phyloP scores from a whole-genome alignment of 306 rosid species.

The Vicia villosa region DNA sequence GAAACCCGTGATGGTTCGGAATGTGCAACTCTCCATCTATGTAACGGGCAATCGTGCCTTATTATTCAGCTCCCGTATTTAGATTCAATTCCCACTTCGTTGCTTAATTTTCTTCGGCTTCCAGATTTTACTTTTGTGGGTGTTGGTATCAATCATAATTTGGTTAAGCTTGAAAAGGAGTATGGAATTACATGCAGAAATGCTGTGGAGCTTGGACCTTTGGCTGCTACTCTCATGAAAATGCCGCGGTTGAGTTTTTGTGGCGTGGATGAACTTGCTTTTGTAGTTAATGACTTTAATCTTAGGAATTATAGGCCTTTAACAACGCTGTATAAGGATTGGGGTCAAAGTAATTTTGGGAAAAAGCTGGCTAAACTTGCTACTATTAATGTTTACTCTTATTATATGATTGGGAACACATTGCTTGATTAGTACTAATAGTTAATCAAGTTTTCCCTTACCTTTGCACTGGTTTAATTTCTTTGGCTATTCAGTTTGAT shows the following conservation, averaged over 20 bases:
- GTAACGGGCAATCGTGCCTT: background rate
- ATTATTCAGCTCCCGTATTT: background rate
- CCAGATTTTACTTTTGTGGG: constrained; percentile 22
- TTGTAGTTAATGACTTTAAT: background rate
- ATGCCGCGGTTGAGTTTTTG: background rate
- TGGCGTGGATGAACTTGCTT: background rate
- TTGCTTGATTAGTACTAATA: background rate
- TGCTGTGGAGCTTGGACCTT: background rate
- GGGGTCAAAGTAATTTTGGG: background rate
- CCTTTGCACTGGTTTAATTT: background rate
- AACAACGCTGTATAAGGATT: background rate
- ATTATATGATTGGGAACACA: background rate
- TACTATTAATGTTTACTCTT: constrained; percentile 6
- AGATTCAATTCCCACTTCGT: background rate
- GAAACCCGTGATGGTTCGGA: background rate
- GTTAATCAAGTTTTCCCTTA: background rate
- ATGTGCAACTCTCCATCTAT: constrained; percentile 18
- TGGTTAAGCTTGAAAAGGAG: constrained; percentile 13
- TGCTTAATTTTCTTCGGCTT: constrained; percentile 26
- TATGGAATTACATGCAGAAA: constrained; percentile 21
- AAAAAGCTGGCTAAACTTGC: background rate
- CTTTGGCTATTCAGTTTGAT: background rate
- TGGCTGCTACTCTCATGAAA: background rate
- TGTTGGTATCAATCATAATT: background rate
- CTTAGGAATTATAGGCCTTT: background rate